Evolutionary conservation across 225 moss, liverwort and hornwort genomes (phyloP), one percentile per base, ranked within the genome.

Genomic region (Neckera pumila): DNA sequence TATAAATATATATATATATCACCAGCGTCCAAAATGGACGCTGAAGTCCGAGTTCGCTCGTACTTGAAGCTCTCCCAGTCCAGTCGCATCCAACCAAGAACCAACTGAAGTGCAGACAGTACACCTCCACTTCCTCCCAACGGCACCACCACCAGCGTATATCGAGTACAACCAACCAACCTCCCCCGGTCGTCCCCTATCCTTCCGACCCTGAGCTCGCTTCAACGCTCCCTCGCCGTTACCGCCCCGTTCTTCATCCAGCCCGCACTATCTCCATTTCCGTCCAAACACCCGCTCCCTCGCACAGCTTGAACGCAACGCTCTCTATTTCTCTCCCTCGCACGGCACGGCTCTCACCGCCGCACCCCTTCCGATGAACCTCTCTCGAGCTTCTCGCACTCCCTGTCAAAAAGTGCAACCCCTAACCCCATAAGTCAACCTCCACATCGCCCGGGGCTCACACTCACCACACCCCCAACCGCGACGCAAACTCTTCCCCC

Each of bases 341-440:
- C 81, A 61, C 81, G 45, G 66, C 82, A 83, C 76, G 80, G 76
- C 83, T 80, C 57, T 82, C 86, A 76, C 81, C 79, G 86, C 78
- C 84, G 80, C 86, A 77, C 84, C 84, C 12, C 73, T 69, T 62
- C 83, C 78, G 92, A 92, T 90, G 85, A 84, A 80, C 83, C 84
- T 85, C 89, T 63, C 89, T 64, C 92, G 86, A 89, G 82, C 91
- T 56, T 86, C 86, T 80, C 87, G n/a, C 82, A 89, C 75, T 53
- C 85, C 86, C 84, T 89, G 86, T 90, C 91, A 90, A 91, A 87
- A 91, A 88, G 88, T 86, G 85, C 91, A 90, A 91, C 91, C 88
- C 91, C 88, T 91, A 90, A 90, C 90, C 88, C 93, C 93, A 91
- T 91, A 91, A 91, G 90, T 91, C 91, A 93, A 88, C 88, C 91